Conservation (phyloP, 2,329 filamentous ascomycete species). For the Pyrenochaeta sp. region DNA sequence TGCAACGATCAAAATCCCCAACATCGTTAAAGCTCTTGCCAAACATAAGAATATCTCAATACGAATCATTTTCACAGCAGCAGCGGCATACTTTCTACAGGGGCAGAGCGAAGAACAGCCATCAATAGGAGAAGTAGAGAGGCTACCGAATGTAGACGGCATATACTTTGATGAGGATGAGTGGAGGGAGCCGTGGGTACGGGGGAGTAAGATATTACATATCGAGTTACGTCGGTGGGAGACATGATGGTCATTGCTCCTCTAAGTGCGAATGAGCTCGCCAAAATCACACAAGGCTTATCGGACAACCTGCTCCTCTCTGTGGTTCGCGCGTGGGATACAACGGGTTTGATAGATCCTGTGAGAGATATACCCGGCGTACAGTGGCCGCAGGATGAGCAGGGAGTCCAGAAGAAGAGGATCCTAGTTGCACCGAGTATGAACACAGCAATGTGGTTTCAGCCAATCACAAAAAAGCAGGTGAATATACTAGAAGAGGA, state of each 20-base stretch:
- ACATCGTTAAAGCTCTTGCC: constrained; percentile 63
- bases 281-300: constrained; percentile 81
- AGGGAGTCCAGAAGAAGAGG: constrained; percentile 56
- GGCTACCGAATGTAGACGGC: constrained; percentile 76
- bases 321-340: constrained; percentile 89
- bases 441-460: constrained; percentile 91
- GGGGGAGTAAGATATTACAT: constrained; percentile 83
- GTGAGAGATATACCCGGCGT: constrained; percentile 37
- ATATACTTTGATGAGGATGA: constrained; percentile 88
- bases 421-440: constrained; percentile 84
- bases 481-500: constrained; percentile 74
- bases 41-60: constrained; percentile 71
- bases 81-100: constrained; percentile 77
- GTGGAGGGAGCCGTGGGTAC: constrained; percentile 80
- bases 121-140: constrained; percentile 64
- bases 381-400: constrained; percentile 26
- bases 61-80: constrained; percentile 80
- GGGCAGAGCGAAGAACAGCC: constrained; percentile 84
- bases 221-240: constrained; percentile 86
- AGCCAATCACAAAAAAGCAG: constrained; percentile 81
- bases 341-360: constrained; percentile 49
- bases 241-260: constrained; percentile 83
- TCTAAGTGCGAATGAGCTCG: constrained; percentile 83
- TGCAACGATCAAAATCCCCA: constrained; percentile 81
- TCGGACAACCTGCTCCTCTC: constrained; percentile 77